Percentiles rank a stretch among this genome's conserved stretches.
Evolutionary conservation across 495 filamentous ascomycete species (phyloP).

Genomic region (Hypoxylon fragiforme): DNA sequence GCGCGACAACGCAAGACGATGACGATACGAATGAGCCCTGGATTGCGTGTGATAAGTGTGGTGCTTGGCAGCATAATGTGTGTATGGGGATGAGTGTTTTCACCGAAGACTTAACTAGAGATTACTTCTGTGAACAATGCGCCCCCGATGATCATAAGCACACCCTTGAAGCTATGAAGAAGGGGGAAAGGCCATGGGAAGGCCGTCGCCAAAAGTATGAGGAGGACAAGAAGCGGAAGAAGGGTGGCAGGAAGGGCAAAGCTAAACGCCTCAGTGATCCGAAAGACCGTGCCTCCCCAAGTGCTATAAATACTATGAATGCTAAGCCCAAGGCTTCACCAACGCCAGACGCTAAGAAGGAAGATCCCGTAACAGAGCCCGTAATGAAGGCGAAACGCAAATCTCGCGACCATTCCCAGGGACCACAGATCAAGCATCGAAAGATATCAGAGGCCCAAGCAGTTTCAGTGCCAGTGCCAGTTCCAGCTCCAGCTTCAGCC

Average conservation of each 20-base stretch:
- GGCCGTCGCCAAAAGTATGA: constrained; percentile 60
- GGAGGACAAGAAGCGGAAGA: constrained; percentile 53
- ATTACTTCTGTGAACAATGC: constrained; percentile 92
- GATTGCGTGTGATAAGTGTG: constrained; percentile 90
- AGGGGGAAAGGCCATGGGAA: constrained; percentile 88
- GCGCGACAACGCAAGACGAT: constrained; percentile 79
- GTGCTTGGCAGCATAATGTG: constrained; percentile 94
- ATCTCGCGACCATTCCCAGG: constrained; percentile 38
- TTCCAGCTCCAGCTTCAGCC: too few relatives aligned
- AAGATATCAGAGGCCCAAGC: constrained; percentile 53
- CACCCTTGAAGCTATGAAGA: constrained; percentile 70
- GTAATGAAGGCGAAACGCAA: constrained; percentile 43
- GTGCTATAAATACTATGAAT: constrained; percentile 26
- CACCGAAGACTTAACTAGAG: constrained; percentile 68
- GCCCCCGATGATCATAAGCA: constrained; percentile 77
- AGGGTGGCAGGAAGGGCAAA: constrained; percentile 53
- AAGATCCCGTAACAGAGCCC: constrained; percentile 37
- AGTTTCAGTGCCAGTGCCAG: constrained; percentile 36
- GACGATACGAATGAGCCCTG: constrained; percentile 79
- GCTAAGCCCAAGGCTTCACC: constrained; percentile 45
- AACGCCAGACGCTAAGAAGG: constrained; percentile 46
- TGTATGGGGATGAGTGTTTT: constrained; percentile 87
- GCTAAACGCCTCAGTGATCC: constrained; percentile 54
- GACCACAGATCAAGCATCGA: constrained; percentile 52
- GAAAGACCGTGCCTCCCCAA: constrained; percentile 49